Evolutionary conservation across 2,329 filamentous ascomycete species (phyloP).

Genomic region (Apiospora kogelbergensis): DNA sequence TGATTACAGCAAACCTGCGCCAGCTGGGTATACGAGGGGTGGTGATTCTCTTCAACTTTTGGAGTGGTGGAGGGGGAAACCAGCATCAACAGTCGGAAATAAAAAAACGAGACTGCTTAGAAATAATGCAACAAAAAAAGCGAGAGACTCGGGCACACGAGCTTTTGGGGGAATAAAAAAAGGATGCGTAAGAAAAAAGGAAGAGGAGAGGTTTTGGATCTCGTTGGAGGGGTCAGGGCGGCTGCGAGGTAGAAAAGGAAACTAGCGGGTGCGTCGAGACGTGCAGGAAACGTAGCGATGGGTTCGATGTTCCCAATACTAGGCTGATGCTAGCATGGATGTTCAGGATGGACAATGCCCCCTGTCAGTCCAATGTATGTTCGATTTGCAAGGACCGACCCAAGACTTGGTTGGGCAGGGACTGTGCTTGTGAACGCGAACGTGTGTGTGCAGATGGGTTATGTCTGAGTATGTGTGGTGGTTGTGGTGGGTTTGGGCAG

Average conservation of each 20-base stretch:
- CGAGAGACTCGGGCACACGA: constrained; percentile 15
- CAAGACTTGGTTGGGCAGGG: constrained; percentile 7
- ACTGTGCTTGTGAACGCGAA: neutral
- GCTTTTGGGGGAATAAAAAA: constrained; percentile 16
- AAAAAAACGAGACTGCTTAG: constrained; percentile 12
- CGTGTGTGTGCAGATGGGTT: neutral
- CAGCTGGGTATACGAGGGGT: neutral
- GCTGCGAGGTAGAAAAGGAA: constrained; percentile 14
- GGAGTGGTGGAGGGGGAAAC: neutral
- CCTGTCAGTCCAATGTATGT: neutral
- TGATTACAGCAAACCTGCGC: constrained; percentile 7
- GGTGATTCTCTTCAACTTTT: neutral
- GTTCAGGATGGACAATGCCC: neutral
- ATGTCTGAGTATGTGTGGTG: neutral
- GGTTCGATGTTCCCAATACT: neutral
- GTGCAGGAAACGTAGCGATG: constrained; percentile 12
- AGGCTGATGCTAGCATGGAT: constrained; percentile 5
- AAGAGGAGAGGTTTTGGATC: constrained; percentile 13
- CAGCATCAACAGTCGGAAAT: constrained; percentile 3
- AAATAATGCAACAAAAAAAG: constrained; percentile 15
- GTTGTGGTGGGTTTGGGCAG: neutral
- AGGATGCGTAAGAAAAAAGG: constrained; percentile 5
- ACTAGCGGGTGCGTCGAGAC: constrained; percentile 8
- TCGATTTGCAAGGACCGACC: constrained; percentile 6
- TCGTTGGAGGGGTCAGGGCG: constrained; percentile 15